Conservation (phyloP, 2,329 filamentous ascomycete genomes). For the Beauveria medogensis region DNA sequence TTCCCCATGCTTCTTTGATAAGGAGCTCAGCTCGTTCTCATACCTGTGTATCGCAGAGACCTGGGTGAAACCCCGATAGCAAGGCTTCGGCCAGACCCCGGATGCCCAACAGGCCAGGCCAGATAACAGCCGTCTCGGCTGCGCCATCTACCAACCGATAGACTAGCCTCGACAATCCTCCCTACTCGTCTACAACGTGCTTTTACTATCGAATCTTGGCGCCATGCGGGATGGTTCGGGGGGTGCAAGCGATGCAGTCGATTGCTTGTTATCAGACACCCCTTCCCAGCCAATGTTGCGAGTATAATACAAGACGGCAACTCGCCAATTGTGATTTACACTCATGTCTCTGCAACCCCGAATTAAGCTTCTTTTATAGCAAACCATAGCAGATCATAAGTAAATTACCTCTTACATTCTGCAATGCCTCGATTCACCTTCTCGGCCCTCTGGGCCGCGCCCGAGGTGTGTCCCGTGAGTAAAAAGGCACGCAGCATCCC, state of each 20-base stretch:
- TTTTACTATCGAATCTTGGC: neutral
- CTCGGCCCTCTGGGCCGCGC: constrained; percentile 31
- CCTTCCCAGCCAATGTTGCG: too few relatives aligned
- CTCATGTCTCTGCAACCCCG: neutral
- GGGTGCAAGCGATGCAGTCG: neutral
- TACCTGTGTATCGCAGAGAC: neutral
- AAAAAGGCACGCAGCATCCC: constrained; percentile 75
- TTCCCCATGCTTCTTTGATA: neutral
- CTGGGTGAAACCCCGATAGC: neutral
- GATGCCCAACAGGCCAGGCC: neutral
- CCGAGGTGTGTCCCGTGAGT: constrained; percentile 76
- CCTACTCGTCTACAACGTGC: neutral
- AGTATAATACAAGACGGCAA: constrained; percentile 3
- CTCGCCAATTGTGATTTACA: neutral
- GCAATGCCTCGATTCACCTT: constrained; percentile 22
- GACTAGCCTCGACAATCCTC: neutral
- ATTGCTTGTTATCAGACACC: neutral
- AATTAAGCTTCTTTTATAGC: neutral
- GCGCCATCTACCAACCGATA: neutral
- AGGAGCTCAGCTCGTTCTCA: neutral
- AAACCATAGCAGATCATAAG: neutral
- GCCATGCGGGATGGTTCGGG: neutral
- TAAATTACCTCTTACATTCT: neutral
- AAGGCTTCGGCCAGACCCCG: neutral
- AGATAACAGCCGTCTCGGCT: neutral